Conservation (phyloP, 352 stramenopile species). For the Phytophthora crassamura region DNA sequence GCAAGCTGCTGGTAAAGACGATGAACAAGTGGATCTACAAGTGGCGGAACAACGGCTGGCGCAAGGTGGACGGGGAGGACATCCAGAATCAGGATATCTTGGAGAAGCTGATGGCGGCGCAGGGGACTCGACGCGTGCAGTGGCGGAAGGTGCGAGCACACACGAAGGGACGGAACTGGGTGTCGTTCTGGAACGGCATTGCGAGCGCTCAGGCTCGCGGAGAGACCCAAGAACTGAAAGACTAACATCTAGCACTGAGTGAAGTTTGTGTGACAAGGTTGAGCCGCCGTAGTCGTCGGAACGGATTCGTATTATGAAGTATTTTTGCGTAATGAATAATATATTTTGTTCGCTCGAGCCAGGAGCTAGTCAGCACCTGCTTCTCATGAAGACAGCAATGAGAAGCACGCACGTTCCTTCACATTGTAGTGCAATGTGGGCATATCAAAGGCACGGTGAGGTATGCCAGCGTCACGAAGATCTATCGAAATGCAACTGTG, state of each 20-base stretch:
- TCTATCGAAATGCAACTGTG: too few species aligned
- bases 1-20: conserved; percentile 19
- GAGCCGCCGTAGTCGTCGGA: not conserved
- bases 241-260: not conserved
- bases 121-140: conserved; percentile 17
- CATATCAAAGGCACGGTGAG: too few species aligned
- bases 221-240: not conserved
- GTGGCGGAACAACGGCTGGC: conserved; percentile 30
- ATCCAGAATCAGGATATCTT: conserved; percentile 30
- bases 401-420: too few species aligned
- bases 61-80: conserved; percentile 7
- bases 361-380: too few species aligned
- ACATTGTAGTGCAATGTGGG: too few species aligned
- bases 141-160: conserved; percentile 23
- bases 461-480: too few species aligned
- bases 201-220: conserved; percentile 7
- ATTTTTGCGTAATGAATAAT: too few species aligned
- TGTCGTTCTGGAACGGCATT: conserved; percentile 23
- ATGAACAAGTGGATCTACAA: conserved; percentile 30
- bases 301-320: not conserved
- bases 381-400: too few species aligned
- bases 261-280: not conserved
- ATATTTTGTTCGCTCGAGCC: too few species aligned
- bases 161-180: conserved; percentile 11
- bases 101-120: conserved; percentile 13